Conservation (phyloP, 768 basidiomycete genomes). For the Rhodotorula diobovata region DNA sequence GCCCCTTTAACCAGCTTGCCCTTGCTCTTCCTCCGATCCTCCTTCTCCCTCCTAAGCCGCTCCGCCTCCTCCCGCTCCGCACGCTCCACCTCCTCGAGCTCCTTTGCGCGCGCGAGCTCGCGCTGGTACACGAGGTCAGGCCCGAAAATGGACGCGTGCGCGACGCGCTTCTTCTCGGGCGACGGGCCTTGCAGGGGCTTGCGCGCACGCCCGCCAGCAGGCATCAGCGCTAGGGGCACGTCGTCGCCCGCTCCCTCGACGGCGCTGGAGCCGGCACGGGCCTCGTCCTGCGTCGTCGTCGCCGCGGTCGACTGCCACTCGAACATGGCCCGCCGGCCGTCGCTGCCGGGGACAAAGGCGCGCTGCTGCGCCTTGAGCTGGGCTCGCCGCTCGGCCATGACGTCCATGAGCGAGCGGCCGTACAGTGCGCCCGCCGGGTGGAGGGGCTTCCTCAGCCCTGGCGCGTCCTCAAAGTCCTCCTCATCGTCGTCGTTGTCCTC, state of each 20-base stretch:
- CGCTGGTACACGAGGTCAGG: slow-evolving; percentile 36
- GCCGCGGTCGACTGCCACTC: slow-evolving; percentile 19
- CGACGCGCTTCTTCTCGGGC: neutral
- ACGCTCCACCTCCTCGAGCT: slow-evolving; percentile 24
- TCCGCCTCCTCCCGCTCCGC: slow-evolving; percentile 20
- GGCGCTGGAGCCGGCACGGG: neutral
- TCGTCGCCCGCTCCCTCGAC: slow-evolving; percentile 2
- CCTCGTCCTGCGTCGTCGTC: neutral
- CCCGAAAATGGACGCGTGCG: slow-evolving; percentile 28
- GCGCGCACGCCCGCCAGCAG: neutral
- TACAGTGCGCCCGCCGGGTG: slow-evolving; percentile 34
- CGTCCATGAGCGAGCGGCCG: slow-evolving; percentile 37
- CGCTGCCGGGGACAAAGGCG: slow-evolving; percentile 20
- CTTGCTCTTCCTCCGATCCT: slow-evolving; percentile 13
- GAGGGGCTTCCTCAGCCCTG: slow-evolving; percentile 2
- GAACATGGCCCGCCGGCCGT: slow-evolving; percentile 31
- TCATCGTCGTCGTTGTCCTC: neutral
- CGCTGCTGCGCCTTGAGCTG: slow-evolving; percentile 9
- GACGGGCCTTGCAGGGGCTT: neutral
- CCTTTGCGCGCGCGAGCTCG: slow-evolving; percentile 12
- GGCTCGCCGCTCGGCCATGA: slow-evolving; percentile 30
- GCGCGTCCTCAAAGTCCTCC: slow-evolving; percentile 3
- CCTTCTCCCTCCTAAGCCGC: neutral
- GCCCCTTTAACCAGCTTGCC: slow-evolving; percentile 13
- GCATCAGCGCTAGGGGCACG: slow-evolving; percentile 29